Conservation (phyloP, 108 stramenopile species). For the Licmophora abbreviata region DNA sequence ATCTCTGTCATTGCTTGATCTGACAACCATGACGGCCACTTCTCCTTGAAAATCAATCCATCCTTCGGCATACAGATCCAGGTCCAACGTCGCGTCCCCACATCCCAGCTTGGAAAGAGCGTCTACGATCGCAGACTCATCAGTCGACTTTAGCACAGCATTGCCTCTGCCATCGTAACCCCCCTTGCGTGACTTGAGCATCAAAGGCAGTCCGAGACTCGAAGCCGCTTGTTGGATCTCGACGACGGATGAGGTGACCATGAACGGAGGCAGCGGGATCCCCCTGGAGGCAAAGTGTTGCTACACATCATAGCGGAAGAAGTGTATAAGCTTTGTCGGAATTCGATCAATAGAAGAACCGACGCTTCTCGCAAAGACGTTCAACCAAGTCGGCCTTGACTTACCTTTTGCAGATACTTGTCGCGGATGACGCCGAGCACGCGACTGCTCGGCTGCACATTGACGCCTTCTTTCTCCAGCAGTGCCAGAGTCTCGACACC, state of each 20-base stretch:
- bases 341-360: too few relatives aligned
- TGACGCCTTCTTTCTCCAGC: conserved; percentile 75
- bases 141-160: conserved; percentile 68
- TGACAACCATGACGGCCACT: conserved; percentile 96
- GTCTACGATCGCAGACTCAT: conserved; percentile 39
- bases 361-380: too few relatives aligned
- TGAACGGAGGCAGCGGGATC: conserved; percentile 71
- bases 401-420: conserved; percentile 89
- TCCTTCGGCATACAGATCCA: conserved; percentile 89
- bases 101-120: conserved; percentile 52
- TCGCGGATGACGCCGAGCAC: conserved; percentile 92
- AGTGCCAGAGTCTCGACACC: conserved; percentile 73
- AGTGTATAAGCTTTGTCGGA: neutral
- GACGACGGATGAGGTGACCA: conserved; percentile 42
- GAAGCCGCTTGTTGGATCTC: conserved; percentile 54
- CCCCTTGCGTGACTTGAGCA: conserved; percentile 91
- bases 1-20: conserved; percentile 47
- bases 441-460: conserved; percentile 82
- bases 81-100: conserved; percentile 3
- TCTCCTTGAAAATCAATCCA: conserved; percentile 93
- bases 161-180: conserved; percentile 98
- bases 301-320: conserved; percentile 9
- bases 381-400: too few relatives aligned
- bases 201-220: conserved; percentile 84
- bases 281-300: conserved; percentile 62